Base-by-base conservation (phyloP, 192 early-diverging fungal genomes). In the Backusella circina region DNA sequence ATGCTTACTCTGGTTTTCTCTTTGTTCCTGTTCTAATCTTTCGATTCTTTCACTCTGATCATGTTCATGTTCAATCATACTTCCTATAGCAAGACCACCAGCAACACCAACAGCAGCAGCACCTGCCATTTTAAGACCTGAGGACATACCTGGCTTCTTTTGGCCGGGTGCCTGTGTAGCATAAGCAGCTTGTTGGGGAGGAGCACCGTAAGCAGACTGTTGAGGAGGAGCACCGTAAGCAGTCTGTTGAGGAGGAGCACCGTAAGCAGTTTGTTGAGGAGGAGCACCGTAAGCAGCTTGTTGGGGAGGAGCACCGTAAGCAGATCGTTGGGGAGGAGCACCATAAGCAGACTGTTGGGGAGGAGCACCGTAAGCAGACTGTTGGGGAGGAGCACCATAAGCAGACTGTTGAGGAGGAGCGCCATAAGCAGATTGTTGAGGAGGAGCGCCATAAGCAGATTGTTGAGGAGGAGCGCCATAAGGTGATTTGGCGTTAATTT, bases 21-120 rank as follows among this genome's bases (percentile, higher is more conserved):
- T 44, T 65, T 72, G 71, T 35, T 75, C 64, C 23, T 77, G 37
- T 28, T 80, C 79, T n/a, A 80, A 68, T n/a, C 70, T 32, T n/a
- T 76, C 75, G 10, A 80, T 35, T 16, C 79, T 71, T 16, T 77
- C 71, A 38, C 61, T 64, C 54, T 82, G 68, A 26, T 78, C 73
- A 13, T 75, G 65, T 33, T 78, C 74, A 65, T 82, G 80, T 23
- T 73, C 73, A 5, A 82, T n/a, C 32, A 82, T 72, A 47, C 74
- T 74, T 37, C 80, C 76, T 30, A 78, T 64, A n/a, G 74, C 76
- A 50, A 78, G 67, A 15, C 80, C 80, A 61, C 72, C 80, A 31
- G 78, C 70, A 61, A 70, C 65, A 23, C 68, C 80, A 39, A 28
- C 73, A 2, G 73, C 80, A 18, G 77, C 73, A 36, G 65, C 76